Evolutionary conservation across 805 yeast genomes (phyloP), one percentile per base, ranked within the genome.

Genomic region (Ogataea polymorpha): DNA sequence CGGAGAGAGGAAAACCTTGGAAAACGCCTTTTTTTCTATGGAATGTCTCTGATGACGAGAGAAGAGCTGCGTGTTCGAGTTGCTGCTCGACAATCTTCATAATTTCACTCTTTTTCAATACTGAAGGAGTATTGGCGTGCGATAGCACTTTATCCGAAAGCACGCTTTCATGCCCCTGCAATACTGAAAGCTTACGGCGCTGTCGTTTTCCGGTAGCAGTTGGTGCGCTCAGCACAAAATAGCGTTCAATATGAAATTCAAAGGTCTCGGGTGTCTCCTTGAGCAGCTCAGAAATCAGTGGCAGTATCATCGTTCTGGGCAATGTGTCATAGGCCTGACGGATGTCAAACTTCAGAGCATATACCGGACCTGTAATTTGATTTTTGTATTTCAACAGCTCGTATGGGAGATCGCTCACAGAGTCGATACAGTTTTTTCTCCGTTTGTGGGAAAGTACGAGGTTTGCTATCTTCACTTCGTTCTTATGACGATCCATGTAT

Each of bases 1-100:
- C 74, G 42, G 96, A 91, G 4, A 89, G 59, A 1, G 82, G 79
- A 6, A 87, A 76, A 0, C 98, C 98, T 63, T 90, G 98, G 39
- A 82, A 89, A 0, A 91, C 70, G 0, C 98, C 98, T 8, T 65
- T 59, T 31, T 65, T 75, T 43, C 95, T 65, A n/a, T 58, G 54
- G 53, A 68, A 75, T 3, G 66, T 60, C 6, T 51, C 46, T 1
- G 59, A 53, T 4, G 65, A 64, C 2, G 74, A 58, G 20, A 60
- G 59, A 0, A 82, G 61, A 0, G 71, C 63, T 0, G 86, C 71
- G 10, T 70, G 62, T n/a, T 63, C 62, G 11, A 88, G 58, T 42
- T 86, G 89, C n/a, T 62, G 58, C 14, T 63, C 58, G 0, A 82
- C 65, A 9, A 77, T 57, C 0, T 62, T 59, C 2, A 77, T 8